These are phyloP conservation scores for Lagerstroemia speciosa DNA, from an alignment of 345 rosid species.

Conservation along the genomic window DNA sequence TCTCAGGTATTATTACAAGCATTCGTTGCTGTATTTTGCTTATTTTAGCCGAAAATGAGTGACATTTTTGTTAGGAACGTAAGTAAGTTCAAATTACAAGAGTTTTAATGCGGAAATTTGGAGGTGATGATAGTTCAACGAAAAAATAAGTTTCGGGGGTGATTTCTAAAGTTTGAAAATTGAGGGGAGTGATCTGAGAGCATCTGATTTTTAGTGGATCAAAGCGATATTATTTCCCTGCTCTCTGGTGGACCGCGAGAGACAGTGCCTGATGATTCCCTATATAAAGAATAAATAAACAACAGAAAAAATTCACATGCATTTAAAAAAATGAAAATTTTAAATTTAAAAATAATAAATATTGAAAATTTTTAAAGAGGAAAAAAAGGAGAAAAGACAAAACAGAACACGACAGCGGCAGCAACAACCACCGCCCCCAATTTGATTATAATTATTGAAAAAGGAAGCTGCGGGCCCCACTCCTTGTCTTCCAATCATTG, in stretches of 20 bases:
- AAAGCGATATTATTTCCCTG: neutral
- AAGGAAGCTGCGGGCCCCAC: neutral
- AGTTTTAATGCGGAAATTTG: no score
- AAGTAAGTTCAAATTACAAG: no score
- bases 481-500: slow-evolving; percentile 18
- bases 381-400: neutral
- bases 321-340: neutral
- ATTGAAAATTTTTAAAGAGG: neutral
- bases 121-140: no score
- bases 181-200: neutral
- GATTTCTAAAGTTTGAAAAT: neutral
- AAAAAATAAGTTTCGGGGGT: neutral
- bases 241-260: neutral
- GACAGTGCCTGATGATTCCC: neutral
- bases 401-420: neutral
- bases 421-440: slow-evolving; percentile 1
- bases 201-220: neutral
- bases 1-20: no score
- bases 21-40: no score
- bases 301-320: neutral
- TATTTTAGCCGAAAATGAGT: no score
- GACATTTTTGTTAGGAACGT: no score
- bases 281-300: neutral
- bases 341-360: neutral
- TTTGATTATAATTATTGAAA: neutral